These are phyloP conservation scores for Lablab purpureus DNA, from an alignment of 306 rosid genomes.

Conservation along the genomic window DNA sequence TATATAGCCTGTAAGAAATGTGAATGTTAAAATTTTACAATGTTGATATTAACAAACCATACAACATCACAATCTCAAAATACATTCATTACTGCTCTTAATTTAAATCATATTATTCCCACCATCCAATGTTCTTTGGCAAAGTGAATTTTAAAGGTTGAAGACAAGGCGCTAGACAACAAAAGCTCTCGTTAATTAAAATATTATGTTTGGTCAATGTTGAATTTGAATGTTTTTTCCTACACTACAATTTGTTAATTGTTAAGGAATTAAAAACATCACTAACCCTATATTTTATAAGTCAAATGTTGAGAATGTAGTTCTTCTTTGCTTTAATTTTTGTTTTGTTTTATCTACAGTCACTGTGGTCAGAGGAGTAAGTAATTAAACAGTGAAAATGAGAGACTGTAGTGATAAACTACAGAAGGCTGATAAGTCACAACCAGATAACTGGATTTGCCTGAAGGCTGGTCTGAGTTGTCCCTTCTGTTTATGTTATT, in stretches of 20 bases:
- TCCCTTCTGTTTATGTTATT: constrained; percentile 36
- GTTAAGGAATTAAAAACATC: no score
- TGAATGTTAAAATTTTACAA: no score
- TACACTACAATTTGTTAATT: no score
- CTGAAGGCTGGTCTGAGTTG: constrained; percentile 30
- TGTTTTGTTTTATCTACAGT: neutral
- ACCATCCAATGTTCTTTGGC: neutral
- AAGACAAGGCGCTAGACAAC: neutral
- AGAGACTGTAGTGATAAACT: neutral
- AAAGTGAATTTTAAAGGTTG: neutral
- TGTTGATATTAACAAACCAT: neutral
- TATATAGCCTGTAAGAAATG: no score
- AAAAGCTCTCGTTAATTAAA: neutral
- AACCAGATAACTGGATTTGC: constrained; percentile 38
- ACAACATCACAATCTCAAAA: neutral
- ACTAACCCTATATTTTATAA: neutral
- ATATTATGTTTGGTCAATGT: no score
- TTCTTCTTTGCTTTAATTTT: neutral
- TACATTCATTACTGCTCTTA: neutral
- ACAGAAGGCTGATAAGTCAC: constrained; percentile 38
- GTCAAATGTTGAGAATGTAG: neutral
- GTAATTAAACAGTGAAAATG: constrained; percentile 2
- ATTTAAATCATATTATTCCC: neutral
- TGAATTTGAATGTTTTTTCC: no score
- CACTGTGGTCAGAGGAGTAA: neutral